phyloP scores from a whole-genome alignment of 2,329 filamentous ascomycete species.

The Alternaria brassicicola region DNA sequence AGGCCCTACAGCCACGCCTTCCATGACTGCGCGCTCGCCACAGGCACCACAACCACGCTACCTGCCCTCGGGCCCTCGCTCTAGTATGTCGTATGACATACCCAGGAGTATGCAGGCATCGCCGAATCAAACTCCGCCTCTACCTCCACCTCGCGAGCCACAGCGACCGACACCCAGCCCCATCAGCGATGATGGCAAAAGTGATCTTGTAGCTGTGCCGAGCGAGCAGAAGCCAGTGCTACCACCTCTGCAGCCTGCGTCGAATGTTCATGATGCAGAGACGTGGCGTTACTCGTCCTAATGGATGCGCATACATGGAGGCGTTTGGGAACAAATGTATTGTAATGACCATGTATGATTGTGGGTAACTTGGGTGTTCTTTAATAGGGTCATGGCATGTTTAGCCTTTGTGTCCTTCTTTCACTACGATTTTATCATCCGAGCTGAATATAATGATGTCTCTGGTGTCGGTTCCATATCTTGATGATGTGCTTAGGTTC shows the following conservation, averaged over 20 bases:
- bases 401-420: background rate
- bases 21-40: slow-evolving; percentile 8
- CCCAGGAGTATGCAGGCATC: slow-evolving; percentile 14
- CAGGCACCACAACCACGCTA: slow-evolving; percentile 28
- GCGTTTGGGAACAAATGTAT: slow-evolving; percentile 6
- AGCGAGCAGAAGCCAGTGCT: slow-evolving; percentile 12
- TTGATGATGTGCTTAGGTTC: no score
- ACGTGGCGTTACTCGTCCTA: slow-evolving; percentile 40
- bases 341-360: slow-evolving; percentile 11
- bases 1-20: slow-evolving; percentile 14
- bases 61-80: slow-evolving; percentile 16
- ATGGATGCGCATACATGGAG: background rate
- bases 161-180: slow-evolving; percentile 42
- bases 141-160: slow-evolving; percentile 23
- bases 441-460: background rate
- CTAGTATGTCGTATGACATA: slow-evolving; percentile 23
- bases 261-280: slow-evolving; percentile 34
- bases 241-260: slow-evolving; percentile 8
- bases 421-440: background rate
- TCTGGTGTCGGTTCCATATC: no score
- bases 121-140: slow-evolving; percentile 24
- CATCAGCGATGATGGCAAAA: slow-evolving; percentile 42
- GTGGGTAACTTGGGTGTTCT: background rate
- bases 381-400: background rate
- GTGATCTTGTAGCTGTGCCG: slow-evolving; percentile 5